Evolutionary conservation across 495 filamentous ascomycete species (phyloP).

Genomic region (Talaromyces thailandensis): DNA sequence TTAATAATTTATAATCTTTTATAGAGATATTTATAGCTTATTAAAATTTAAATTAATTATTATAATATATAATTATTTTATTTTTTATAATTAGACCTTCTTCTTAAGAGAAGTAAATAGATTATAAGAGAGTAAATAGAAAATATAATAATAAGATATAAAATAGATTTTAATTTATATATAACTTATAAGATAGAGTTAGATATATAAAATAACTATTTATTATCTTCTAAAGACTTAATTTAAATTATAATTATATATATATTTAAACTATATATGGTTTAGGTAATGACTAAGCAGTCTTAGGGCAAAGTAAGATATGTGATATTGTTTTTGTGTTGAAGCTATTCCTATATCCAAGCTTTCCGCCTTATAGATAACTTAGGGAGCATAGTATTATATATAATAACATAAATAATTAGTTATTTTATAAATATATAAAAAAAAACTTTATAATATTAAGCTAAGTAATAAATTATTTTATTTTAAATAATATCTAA

Average conservation of each 20-base stretch:
- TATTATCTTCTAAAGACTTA: background rate
- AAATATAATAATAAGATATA: background rate
- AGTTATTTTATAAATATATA: too few species aligned
- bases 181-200: background rate
- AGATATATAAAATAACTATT: background rate
- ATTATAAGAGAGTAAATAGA: background rate
- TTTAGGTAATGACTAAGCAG: background rate
- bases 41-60: background rate
- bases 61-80: too few species aligned
- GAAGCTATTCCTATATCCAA: background rate
- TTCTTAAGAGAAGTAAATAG: background rate
- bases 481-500: too few species aligned
- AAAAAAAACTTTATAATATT: too few species aligned
- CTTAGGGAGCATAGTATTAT: too few species aligned
- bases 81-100: background rate
- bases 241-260: background rate
- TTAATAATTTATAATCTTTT: too few species aligned
- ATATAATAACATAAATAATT: too few species aligned
- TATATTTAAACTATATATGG: background rate
- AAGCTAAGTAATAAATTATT: too few species aligned
- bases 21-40: background rate
- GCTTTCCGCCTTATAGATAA: background rate
- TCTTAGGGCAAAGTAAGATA: background rate
- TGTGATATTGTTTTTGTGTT: background rate
- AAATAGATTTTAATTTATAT: background rate